These are phyloP conservation scores for Sordariomycetes sp. DNA, from an alignment of 2,329 filamentous ascomycete species.

Conservation along the genomic window DNA sequence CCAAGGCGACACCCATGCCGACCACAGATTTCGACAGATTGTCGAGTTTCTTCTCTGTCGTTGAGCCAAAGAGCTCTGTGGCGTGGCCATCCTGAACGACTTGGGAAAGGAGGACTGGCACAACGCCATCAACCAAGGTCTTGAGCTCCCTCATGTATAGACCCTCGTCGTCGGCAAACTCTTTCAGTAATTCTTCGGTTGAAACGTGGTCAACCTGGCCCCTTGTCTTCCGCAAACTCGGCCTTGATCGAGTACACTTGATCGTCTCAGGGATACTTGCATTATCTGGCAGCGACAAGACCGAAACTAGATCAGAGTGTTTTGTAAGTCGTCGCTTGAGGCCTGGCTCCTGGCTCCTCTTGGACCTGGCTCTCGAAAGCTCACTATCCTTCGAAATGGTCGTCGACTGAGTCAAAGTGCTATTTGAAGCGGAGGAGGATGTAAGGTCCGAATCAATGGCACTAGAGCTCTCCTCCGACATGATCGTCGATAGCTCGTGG, in stretches of 20 bases:
- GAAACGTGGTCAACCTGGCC: constrained; percentile 59
- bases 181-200: constrained; percentile 65
- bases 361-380: constrained; percentile 26
- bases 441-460: constrained; percentile 37
- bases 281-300: constrained; percentile 65
- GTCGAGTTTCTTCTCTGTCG: constrained; percentile 42
- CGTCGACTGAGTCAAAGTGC: constrained; percentile 45
- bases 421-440: constrained; percentile 33
- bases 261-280: constrained; percentile 46
- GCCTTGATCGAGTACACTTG: constrained; percentile 64
- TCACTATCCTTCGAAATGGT: constrained; percentile 36
- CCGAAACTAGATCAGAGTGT: constrained; percentile 89
- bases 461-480: constrained; percentile 41
- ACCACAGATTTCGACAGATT: constrained; percentile 78
- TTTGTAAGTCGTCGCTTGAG: constrained; percentile 75
- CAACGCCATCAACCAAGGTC: constrained; percentile 88
- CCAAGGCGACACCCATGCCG: constrained; percentile 84
- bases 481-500: constrained; percentile 48
- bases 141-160: constrained; percentile 87
- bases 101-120: constrained; percentile 81
- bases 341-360: constrained; percentile 35
- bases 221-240: constrained; percentile 68
- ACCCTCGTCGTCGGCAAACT: constrained; percentile 74
- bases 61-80: constrained; percentile 57
- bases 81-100: constrained; percentile 61